Base-by-base conservation (phyloP, 306 rosid genomes). In the Albizia julibrissin region DNA sequence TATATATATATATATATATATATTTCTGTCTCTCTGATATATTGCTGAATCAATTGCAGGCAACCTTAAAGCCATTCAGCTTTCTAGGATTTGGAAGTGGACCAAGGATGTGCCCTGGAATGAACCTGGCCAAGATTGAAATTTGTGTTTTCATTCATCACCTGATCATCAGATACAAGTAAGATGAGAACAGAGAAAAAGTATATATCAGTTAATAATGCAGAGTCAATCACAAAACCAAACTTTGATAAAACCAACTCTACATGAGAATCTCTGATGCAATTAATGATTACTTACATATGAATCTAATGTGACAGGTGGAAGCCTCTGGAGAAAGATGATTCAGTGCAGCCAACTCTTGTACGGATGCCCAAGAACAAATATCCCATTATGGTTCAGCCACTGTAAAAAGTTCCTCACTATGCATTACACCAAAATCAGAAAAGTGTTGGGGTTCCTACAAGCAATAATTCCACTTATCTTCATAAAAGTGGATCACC, bases 71-170 rank as follows among this genome's bases (percentile, higher is more conserved):
- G 87, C 90, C 98, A 42, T 92, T 84, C 82, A 89, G 86, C 81
- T 94, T 84, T 89, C 94, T 94, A 46, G 97, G 97, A 82, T 94
- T 94, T 86, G 95, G 98, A 29, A 94, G 82, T 75, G 94, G 98
- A 74, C 98, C 93, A 27, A 90, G 97, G 40, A 94, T 94, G 98
- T 94, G 98, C 80, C 97, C 95, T 3, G 97, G 98, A 81, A 92
- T 92, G 86, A 92, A 92, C 87, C 86, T 92, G 86, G 97, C 97
- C 29, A 94, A 94, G 84, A 80, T 94, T 49, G 95, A 94, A 84
- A 89, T 94, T 39, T 94, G 88, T 37, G 85, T 92, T 75, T 94
- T 94, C 79, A 91, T 92, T 31, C 98, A 92, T 84, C 91, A 91
- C 80, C 91, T 94, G 77, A 93, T 92, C 79, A 87, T 80, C 84